phyloP scores from a whole-genome alignment of 768 basidiomycete species.

The Termitomyces sp. region DNA sequence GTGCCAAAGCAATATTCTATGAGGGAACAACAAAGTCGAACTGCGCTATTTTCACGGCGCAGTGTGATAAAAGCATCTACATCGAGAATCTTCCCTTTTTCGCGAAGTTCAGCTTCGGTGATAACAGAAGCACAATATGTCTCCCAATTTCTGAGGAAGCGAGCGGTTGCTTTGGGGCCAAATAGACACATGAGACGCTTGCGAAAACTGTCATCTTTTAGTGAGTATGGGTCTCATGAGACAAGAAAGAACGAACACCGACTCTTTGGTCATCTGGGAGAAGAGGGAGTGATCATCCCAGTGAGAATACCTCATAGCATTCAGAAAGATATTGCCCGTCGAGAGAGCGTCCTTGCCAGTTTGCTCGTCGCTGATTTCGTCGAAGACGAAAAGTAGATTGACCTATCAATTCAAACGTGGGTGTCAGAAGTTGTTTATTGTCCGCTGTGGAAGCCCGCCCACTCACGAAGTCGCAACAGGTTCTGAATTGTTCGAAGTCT shows the following conservation, averaged over 20 bases:
- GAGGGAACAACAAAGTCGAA: conserved; percentile 59
- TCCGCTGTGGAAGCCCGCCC: background rate
- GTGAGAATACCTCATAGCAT: conserved; percentile 47
- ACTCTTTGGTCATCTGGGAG: conserved; percentile 62
- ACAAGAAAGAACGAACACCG: conserved; percentile 20
- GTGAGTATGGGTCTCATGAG: conserved; percentile 1
- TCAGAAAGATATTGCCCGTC: conserved; percentile 50
- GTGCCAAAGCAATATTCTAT: conserved; percentile 59
- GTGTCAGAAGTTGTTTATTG: conserved; percentile 2
- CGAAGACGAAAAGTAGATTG: conserved; percentile 63
- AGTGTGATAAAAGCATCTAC: conserved; percentile 51
- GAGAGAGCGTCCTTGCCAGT: conserved; percentile 49
- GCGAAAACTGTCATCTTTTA: conserved; percentile 42
- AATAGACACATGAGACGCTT: conserved; percentile 41
- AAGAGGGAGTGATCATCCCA: conserved; percentile 58
- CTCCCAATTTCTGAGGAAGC: conserved; percentile 51
- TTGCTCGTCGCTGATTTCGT: conserved; percentile 70
- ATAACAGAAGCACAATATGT: conserved; percentile 57
- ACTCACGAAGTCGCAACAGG: conserved; percentile 58
- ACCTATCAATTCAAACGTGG: conserved; percentile 29
- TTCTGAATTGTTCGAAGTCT: conserved; percentile 54
- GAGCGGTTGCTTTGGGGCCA: conserved; percentile 43
- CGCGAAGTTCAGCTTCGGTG: conserved; percentile 60
- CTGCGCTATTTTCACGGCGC: conserved; percentile 69
- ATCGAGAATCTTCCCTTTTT: conserved; percentile 51